Evolutionary conservation across 768 basidiomycete species (phyloP).

Genomic region (Coprinellus aureogranulatus): DNA sequence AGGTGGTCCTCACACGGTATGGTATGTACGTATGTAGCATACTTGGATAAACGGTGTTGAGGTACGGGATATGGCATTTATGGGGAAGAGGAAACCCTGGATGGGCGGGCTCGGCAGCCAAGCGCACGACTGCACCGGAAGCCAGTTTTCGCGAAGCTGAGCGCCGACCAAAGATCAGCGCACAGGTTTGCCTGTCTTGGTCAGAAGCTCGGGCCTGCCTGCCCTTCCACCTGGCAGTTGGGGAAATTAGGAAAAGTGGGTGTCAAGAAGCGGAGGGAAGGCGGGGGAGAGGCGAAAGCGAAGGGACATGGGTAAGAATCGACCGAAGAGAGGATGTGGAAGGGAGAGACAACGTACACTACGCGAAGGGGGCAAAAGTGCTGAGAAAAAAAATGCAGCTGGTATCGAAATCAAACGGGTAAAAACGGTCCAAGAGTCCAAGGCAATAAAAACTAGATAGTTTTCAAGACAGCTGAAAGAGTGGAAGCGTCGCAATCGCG

Average conservation of each 20-base stretch:
- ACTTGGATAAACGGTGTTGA: neutral
- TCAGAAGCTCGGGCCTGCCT: neutral
- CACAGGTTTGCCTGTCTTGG: slow-evolving; percentile 2
- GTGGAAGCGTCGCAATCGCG: neutral
- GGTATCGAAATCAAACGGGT: neutral
- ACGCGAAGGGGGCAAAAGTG: neutral
- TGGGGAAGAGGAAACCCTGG: no score
- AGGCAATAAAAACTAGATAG: slow-evolving; percentile 2
- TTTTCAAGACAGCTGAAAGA: neutral
- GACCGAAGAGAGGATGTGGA: neutral
- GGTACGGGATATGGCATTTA: neutral
- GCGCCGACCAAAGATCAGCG: neutral
- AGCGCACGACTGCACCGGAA: neutral
- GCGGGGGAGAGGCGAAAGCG: neutral
- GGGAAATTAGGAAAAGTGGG: neutral
- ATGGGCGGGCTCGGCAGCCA: neutral
- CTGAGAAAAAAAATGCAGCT: neutral
- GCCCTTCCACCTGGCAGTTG: neutral
- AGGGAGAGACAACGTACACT: neutral
- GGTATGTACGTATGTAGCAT: neutral
- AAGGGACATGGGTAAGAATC: neutral
- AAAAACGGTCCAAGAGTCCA: slow-evolving; percentile 3
- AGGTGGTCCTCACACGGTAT: neutral
- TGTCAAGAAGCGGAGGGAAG: neutral
- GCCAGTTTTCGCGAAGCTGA: neutral